Percentiles rank a stretch among this genome's conserved stretches.
Evolutionary conservation across 1,284 basidiomycete species (phyloP).

Genomic region (Leccinum pachyderme): DNA sequence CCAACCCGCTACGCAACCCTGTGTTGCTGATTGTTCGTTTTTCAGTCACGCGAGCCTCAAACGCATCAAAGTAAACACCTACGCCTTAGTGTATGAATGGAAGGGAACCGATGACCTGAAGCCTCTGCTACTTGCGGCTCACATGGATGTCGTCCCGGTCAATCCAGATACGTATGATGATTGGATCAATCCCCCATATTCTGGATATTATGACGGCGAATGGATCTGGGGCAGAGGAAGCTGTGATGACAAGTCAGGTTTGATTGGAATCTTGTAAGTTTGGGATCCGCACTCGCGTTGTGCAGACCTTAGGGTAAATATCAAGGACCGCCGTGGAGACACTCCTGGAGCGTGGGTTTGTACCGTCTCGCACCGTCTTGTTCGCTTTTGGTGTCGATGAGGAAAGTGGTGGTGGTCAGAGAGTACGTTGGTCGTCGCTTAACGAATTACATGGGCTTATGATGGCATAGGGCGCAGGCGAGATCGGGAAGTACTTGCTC

Average conservation of each 20-base stretch:
- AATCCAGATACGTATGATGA: conserved; percentile 47
- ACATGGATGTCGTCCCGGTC: conserved; percentile 62
- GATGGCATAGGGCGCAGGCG: conserved; percentile 43
- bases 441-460: conserved; percentile 8
- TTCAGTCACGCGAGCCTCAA: conserved; percentile 46
- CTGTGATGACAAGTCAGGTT: conserved; percentile 60
- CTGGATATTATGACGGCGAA: conserved; percentile 47
- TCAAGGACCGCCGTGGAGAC: conserved; percentile 51
- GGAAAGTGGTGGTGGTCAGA: conserved; percentile 50
- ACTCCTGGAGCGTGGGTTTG: conserved; percentile 50
- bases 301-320: neutral
- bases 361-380: conserved; percentile 53
- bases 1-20: neutral
- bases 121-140: conserved; percentile 60
- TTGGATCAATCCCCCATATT: conserved; percentile 55
- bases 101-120: conserved; percentile 56
- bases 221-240: conserved; percentile 65
- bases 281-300: neutral
- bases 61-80: conserved; percentile 56
- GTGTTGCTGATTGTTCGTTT: neutral
- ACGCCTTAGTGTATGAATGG: conserved; percentile 63
- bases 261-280: conserved; percentile 55
- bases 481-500: conserved; percentile 46
- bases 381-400: conserved; percentile 74
- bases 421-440: conserved; percentile 30